Evolutionary conservation across 208 protist species (phyloP), one percentile per base, ranked within the genome.

Genomic region (Leishmania tropica): DNA sequence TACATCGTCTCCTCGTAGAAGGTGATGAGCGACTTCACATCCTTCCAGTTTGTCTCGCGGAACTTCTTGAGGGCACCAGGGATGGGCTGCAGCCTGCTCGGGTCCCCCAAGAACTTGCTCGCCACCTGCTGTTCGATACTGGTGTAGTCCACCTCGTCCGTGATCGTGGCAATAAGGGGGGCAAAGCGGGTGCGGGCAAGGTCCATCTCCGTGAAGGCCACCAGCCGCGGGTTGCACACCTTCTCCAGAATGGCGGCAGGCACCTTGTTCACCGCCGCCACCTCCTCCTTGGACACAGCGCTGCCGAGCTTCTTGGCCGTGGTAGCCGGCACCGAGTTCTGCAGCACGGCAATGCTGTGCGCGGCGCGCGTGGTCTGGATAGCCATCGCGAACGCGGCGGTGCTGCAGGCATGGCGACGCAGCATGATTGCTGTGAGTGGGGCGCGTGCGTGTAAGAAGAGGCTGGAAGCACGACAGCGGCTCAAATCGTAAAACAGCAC

Each of bases 1-100:
- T 94, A 91, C 87, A 97, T 90, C 64, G 87, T 85, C 85, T 96
- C 93, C 88, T 97, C 94, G 78, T 97, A 97, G 81, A 95, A 95
- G 10, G 60, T 84, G 24, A 97, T 65, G 35, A 96, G 76, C 54
- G 88, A 76, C 65, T 68, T 78, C 42, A 94, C 83, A 79, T 88
- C 87, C 42, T 83, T 91, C 91, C 92, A 97, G 77, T 85, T 72
- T 35, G 86, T 96, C 76, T 85, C 86, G 65, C 81, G 88, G 77
- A 97, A 93, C 85, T 90, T 92, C 81, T 91, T 86, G 65, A 93
- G 85, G 24, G 94, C 94, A 54, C 83, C 91, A 15, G 87, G 74
- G 17, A 93, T 87, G 15, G 85, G 84, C 76, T 86, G 71, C 80
- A 80, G 75, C 77, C 85, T 90, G 79, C 48, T 78, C 28, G 65